Evolutionary conservation across 768 basidiomycete species (phyloP).

Genomic region (Dioszegia crocea): DNA sequence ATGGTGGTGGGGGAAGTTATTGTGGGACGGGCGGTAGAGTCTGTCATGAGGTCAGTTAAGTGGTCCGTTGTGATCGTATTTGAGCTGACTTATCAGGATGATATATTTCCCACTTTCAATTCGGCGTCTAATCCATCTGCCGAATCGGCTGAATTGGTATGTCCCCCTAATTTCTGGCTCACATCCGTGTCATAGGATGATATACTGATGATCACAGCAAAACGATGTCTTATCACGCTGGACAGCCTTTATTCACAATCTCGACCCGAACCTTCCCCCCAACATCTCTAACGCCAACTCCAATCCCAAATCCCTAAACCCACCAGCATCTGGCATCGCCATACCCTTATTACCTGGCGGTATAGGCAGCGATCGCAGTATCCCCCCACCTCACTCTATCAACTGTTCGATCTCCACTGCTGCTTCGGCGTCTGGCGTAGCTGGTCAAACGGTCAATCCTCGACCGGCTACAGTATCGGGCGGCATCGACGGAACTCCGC

Average conservation of each 20-base stretch:
- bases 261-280: constrained; percentile 31
- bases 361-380: not conserved
- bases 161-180: not conserved
- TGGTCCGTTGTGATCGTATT: not conserved
- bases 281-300: constrained; percentile 5
- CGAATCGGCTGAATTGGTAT: constrained; percentile 5
- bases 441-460: too few relatives aligned
- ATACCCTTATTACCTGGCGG: constrained; percentile 7
- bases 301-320: not conserved
- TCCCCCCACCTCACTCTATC: not conserved
- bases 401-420: not conserved
- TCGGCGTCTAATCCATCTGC: constrained; percentile 10
- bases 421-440: too few relatives aligned
- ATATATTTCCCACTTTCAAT: constrained; percentile 33
- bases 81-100: constrained; percentile 23
- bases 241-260: constrained; percentile 31
- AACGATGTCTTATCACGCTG: constrained; percentile 17
- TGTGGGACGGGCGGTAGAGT: constrained; percentile 27
- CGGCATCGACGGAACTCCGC: too few relatives aligned
- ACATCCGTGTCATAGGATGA: too few relatives aligned
- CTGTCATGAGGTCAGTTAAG: constrained; percentile 41
- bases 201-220: constrained; percentile 14
- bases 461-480: too few relatives aligned
- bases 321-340: not conserved
- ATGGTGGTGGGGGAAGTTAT: constrained; percentile 21